Evolutionary conservation across 306 rosid species (phyloP).

Genomic region (Canavalia gladiata): DNA sequence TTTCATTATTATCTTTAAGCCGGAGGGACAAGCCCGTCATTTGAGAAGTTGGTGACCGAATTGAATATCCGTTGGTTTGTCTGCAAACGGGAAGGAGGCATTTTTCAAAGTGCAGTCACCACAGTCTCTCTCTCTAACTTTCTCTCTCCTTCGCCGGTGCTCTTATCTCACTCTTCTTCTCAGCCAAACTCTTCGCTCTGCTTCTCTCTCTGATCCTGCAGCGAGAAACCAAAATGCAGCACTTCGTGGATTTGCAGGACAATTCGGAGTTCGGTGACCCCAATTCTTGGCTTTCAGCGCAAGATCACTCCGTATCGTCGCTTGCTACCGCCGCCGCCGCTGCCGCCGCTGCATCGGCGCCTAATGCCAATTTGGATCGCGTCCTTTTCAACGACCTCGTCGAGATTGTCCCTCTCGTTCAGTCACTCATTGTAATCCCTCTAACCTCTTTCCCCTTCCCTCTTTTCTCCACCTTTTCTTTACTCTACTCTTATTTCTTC

Average conservation of each 20-base stretch:
- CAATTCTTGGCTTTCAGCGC: conserved; percentile 80
- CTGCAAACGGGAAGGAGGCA: conserved; percentile 24
- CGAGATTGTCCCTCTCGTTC: conserved; percentile 89
- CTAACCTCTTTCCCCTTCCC: neutral
- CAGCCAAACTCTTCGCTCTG: neutral
- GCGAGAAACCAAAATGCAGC: conserved; percentile 62
- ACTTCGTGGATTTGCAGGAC: conserved; percentile 70
- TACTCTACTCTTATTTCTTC: neutral
- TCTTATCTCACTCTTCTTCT: neutral
- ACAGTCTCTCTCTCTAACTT: conserved; percentile 13
- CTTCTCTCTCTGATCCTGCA: neutral
- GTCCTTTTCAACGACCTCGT: conserved; percentile 90
- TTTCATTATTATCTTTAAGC: no score
- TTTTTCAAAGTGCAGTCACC: conserved; percentile 55
- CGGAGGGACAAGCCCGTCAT: conserved; percentile 43
- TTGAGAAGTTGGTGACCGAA: neutral
- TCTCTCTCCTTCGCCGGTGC: neutral
- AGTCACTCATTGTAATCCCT: conserved; percentile 77
- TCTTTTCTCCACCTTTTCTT: neutral
- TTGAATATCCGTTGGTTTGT: conserved; percentile 47
- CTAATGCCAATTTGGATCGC: conserved; percentile 73
- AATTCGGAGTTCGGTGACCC: conserved; percentile 68
- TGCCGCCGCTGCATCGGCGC: conserved; percentile 23
- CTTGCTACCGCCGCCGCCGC: conserved; percentile 48
- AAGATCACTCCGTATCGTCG: conserved; percentile 60